Conservation (phyloP, 1,139 yeast species). For the Debaryomyces nepalensis region DNA sequence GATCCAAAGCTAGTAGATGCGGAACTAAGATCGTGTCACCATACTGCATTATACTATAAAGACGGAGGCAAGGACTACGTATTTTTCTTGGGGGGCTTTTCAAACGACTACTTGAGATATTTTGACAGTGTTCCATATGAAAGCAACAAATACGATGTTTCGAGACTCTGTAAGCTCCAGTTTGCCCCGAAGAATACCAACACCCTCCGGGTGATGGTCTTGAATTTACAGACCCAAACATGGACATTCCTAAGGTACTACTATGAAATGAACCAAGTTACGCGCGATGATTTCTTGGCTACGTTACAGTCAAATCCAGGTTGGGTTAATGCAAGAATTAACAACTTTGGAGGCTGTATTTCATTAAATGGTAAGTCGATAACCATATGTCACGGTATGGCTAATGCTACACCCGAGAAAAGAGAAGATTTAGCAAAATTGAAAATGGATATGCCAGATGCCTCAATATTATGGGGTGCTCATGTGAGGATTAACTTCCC, state of each 20-base stretch:
- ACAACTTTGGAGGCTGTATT: conserved; percentile 38
- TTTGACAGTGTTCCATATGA: conserved; percentile 36
- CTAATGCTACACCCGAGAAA: conserved; percentile 37
- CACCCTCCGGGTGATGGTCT: conserved; percentile 39
- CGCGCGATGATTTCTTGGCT: conserved; percentile 28
- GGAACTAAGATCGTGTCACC: conserved; percentile 50
- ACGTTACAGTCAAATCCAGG: conserved; percentile 25
- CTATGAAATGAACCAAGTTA: conserved; percentile 35
- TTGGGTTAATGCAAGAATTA: conserved; percentile 37
- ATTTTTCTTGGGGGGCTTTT: conserved; percentile 48
- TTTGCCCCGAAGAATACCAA: conserved; percentile 34
- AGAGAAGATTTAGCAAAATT: conserved; percentile 29
- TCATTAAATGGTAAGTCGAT: conserved; percentile 43
- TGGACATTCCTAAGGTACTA: conserved; percentile 47
- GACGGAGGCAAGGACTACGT: conserved; percentile 43
- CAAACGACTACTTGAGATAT: conserved; percentile 40
- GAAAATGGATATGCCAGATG: conserved; percentile 25
- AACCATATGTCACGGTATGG: conserved; percentile 45
- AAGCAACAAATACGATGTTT: conserved; percentile 42
- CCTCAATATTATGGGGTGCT: conserved; percentile 40
- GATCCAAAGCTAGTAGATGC: conserved; percentile 43
- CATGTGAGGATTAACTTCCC: conserved; percentile 46
- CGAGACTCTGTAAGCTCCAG: conserved; percentile 38
- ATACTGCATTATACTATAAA: conserved; percentile 41
- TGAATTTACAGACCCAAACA: conserved; percentile 47